phyloP scores from a whole-genome alignment of 768 basidiomycete genomes.

The Mycena floridula region DNA sequence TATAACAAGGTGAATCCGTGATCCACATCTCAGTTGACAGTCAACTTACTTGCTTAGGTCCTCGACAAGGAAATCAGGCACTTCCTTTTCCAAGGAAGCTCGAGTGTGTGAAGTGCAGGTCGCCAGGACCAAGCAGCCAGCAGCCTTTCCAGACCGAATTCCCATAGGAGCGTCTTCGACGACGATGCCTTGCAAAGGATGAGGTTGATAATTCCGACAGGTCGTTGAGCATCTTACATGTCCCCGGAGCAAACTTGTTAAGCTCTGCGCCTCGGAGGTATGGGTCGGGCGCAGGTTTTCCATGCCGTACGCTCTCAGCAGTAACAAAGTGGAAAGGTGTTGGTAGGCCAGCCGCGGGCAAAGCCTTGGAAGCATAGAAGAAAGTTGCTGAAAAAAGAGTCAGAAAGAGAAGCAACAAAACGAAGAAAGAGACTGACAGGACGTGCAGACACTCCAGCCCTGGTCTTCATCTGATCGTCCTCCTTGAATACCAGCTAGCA shows the following conservation, averaged over 20 bases:
- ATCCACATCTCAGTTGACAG: no score
- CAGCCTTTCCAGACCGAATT: constrained; percentile 69
- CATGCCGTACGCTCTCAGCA: constrained; percentile 75
- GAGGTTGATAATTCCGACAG: constrained; percentile 2
- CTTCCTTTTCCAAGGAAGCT: constrained; percentile 56
- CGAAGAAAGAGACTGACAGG: constrained; percentile 27
- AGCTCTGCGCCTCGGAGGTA: constrained; percentile 80
- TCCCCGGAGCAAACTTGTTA: constrained; percentile 55
- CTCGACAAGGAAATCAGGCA: constrained; percentile 63
- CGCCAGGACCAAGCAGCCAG: constrained; percentile 81
- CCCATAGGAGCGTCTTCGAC: constrained; percentile 92
- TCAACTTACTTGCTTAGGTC: constrained; percentile 66
- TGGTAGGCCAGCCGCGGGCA: constrained; percentile 60
- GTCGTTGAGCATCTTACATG: constrained; percentile 32
- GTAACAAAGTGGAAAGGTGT: constrained; percentile 69
- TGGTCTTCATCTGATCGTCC: constrained; percentile 33
- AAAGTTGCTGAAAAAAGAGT: constrained; percentile 75
- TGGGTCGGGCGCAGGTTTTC: constrained; percentile 90
- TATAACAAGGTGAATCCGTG: no score
- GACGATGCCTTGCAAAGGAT: constrained; percentile 54
- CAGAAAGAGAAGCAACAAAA: constrained; percentile 32
- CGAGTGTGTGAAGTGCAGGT: constrained; percentile 75
- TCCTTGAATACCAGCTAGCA: constrained; percentile 50
- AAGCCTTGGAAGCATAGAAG: constrained; percentile 66
- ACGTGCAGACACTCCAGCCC: constrained; percentile 11